A percentile compares a stretch with the other conserved stretches of the same genome.
phyloP scores from a whole-genome alignment of 371 early-diverging fungal species.

The Choanephora cucurbitarum region DNA sequence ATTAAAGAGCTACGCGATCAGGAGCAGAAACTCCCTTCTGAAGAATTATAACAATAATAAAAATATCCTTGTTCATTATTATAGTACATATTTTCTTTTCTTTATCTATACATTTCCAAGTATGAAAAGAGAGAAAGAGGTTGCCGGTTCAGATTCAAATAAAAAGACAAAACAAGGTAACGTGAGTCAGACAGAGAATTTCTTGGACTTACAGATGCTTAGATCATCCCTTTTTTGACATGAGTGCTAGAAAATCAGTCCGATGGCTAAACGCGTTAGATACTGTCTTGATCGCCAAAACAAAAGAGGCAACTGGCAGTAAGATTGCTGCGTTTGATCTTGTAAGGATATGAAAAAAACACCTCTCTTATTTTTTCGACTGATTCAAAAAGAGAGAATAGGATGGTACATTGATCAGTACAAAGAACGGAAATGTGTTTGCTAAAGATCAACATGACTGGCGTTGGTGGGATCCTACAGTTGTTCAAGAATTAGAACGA shows the following conservation, averaged over 20 bases:
- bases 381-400: conserved; percentile 10
- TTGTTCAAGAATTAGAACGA: conserved; percentile 56
- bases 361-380: background rate
- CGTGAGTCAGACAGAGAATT: too few relatives aligned
- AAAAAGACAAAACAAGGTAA: conserved; percentile 13
- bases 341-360: too few relatives aligned
- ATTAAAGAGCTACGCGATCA: conserved; percentile 25
- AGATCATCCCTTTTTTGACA: conserved; percentile 30
- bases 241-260: conserved; percentile 9
- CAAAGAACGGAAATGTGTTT: conserved; percentile 63
- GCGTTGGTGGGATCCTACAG: conserved; percentile 64
- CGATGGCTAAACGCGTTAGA: conserved; percentile 18
- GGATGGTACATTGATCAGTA: conserved; percentile 74
- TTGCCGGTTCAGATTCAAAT: too few relatives aligned
- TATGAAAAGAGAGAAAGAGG: conserved; percentile 14
- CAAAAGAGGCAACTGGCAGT: conserved; percentile 8
- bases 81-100: conserved; percentile 1
- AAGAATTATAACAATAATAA: background rate
- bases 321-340: conserved; percentile 86
- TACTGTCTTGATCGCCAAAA: conserved; percentile 23
- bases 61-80: background rate
- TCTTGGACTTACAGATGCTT: too few relatives aligned
- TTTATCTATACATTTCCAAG: background rate
- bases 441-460: conserved; percentile 80
- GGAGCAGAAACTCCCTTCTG: conserved; percentile 2